These are phyloP conservation scores for Rhizopogon vesiculosus DNA, from an alignment of 768 basidiomycete species.

Conservation along the genomic window DNA sequence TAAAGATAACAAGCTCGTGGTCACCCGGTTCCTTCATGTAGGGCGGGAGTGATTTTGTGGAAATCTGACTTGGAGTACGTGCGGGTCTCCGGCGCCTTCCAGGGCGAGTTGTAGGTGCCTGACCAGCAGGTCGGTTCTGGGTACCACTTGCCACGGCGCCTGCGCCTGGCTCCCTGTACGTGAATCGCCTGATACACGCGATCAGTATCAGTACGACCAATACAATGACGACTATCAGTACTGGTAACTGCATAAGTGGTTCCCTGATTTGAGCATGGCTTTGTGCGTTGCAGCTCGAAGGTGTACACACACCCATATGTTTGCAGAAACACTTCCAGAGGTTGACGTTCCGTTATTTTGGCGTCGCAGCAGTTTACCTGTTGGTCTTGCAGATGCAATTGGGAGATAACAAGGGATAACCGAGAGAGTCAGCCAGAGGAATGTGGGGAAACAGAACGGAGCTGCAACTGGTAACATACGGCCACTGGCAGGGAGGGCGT, in stretches of 20 bases:
- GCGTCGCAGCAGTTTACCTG: not conserved
- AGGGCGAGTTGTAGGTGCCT: constrained; percentile 3
- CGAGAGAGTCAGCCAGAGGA: not conserved
- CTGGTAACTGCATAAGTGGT: constrained; percentile 15
- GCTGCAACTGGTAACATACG: not conserved
- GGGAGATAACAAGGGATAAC: not conserved
- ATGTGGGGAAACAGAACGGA: not conserved
- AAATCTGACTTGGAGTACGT: constrained; percentile 77
- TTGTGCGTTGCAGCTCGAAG: not conserved
- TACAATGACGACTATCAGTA: constrained; percentile 18
- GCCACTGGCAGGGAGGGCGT: not conserved
- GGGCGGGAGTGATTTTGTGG: constrained; percentile 68
- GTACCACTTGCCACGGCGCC: not conserved
- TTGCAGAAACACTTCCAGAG: constrained; percentile 3
- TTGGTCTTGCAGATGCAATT: constrained; percentile 5
- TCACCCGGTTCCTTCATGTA: constrained; percentile 87
- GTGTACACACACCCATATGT: constrained; percentile 20
- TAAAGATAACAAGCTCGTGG: constrained; percentile 67
- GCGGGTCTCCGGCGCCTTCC: constrained; percentile 35
- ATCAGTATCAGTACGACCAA: constrained; percentile 17
- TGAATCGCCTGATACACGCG: constrained; percentile 17
- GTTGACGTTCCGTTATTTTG: not conserved
- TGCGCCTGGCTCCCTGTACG: not conserved
- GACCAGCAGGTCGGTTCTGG: constrained; percentile 8
- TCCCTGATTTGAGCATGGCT: not conserved